Base-by-base conservation (phyloP, 2,329 filamentous ascomycete species). In the Sarocladium strictum region DNA sequence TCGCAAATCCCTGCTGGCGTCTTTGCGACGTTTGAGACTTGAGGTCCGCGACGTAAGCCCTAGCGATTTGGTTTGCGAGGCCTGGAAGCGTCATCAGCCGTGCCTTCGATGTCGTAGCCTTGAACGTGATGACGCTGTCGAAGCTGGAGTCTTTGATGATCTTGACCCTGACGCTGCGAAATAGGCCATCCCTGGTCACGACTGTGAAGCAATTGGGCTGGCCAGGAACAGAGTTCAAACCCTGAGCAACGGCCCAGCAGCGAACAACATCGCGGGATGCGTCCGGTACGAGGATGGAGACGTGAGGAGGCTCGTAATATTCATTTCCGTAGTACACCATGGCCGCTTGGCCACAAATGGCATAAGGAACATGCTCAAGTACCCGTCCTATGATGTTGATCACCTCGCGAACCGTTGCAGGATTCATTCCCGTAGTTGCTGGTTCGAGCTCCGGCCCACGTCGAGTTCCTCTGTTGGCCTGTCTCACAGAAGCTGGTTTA, bases 341-440 rank as follows among this genome's bases (percentile, higher is more conserved):
- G 12, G 76, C 76, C 0, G 69, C 69, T 21, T 69, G 65, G 21
- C 78, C 78, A 58, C 66, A 70, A 40, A 81, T 68, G 11, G 72
- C 72, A 61, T 78, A 80, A 19, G 68, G 71, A 1, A 76, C 67
- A 61, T 77, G 72, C 17, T 61, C 59, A 19, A 81, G 68, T 3
- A 68, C 63, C 0, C 52, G 49, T 55, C 73, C 67, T 40, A 81
- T 60, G n/a, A 63, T 60, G 23, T 62, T 59, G 12, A 78, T 69
- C 26, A 78, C 61, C 47, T 72, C 66, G 12, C 54, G 56, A 9
- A 77, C 65, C 45, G 63, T 63, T n/a, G 56, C 55, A 1, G 51
- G 59, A 32, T 54, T 60, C 59, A 73, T 69, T n/a, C 33, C 47
- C 2, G 57, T 24, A 2, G 56, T 61, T 3, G 61, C 49, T 47